Conservation (phyloP, 2,329 filamentous ascomycete species). For the Zymoseptoria pseudotritici region DNA sequence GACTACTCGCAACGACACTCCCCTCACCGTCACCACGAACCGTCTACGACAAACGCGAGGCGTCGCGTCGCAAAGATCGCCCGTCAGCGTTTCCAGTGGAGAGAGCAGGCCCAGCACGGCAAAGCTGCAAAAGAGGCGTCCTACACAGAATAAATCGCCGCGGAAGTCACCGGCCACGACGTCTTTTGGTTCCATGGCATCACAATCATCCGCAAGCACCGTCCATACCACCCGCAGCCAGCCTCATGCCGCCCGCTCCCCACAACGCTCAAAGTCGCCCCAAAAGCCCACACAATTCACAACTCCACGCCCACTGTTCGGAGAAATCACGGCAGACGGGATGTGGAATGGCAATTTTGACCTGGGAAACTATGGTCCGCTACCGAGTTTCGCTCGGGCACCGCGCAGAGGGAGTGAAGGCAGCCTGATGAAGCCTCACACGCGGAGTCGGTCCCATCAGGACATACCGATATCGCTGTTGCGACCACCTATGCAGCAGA, state of each 20-base stretch:
- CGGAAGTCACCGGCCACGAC: conserved; percentile 19
- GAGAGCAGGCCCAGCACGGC: conserved; percentile 17
- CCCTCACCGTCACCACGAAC: conserved; percentile 17
- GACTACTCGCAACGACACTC: conserved; percentile 10
- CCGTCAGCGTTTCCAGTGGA: conserved; percentile 17
- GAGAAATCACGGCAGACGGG: conserved; percentile 61
- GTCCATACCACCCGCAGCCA: conserved; percentile 20
- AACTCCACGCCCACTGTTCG: conserved; percentile 57
- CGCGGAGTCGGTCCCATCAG: conserved; percentile 49
- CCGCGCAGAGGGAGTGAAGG: conserved; percentile 63
- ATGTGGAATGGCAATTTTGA: conserved; percentile 37
- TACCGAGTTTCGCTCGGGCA: conserved; percentile 19
- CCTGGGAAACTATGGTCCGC: conserved; percentile 21
- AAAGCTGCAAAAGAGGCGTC: conserved; percentile 26
- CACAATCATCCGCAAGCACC: conserved; percentile 22
- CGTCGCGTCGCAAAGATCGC: conserved; percentile 18
- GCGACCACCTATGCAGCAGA: conserved; percentile 12
- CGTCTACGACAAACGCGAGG: conserved; percentile 19
- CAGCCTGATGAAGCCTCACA: conserved; percentile 48
- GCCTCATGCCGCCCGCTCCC: conserved; percentile 22
- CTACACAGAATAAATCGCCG: conserved; percentile 19
- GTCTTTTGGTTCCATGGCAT: conserved; percentile 22
- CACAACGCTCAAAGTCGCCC: conserved; percentile 15
- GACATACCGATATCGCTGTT: conserved; percentile 21
- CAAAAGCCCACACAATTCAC: conserved; percentile 12